Evolutionary conservation across 2,329 filamentous ascomycete species (phyloP), one percentile per base, ranked within the genome.

Genomic region (Orbilia brochopaga): DNA sequence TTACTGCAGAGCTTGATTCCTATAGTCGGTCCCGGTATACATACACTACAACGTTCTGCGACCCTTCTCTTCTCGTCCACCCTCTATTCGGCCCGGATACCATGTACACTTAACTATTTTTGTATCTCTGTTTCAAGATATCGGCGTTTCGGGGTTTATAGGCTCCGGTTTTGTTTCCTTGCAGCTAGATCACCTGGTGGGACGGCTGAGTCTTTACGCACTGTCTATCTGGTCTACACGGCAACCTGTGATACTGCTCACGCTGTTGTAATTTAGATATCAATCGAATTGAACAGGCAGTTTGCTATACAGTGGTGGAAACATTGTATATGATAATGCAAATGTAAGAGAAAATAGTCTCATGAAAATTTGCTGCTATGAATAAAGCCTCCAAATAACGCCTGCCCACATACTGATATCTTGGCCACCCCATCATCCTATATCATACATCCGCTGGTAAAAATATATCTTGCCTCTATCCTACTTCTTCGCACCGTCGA

Each of bases 121-220:
- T 35, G n/a, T n/a, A n/a, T 17, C 23, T 56, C 55, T 48, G 23
- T 32, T 32, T 32, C 27, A 52, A 23, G 23, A 24, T 11, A 69
- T 24, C 10, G 65, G 65, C 65, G 65, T 69, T 69, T 54, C 15
- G 42, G 48, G 58, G 57, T 62, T 69, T 30, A 37, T 42, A 44
- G 46, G 65, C 58, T 21, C 52, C 19, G 53, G 57, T 61, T 52
- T 13, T 2, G 37, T 17, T 2, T 42, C 37, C 2, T 6, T 17
- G 37, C 37, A 42, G 37, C 37, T 42, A 42, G 37, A 42, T 17
- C 37, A 42, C n/a, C 37, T 42, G n/a, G 37, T 13, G n/a, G 15
- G 5, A 15, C n/a, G 15, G 11, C 37, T 13, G 37, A 42, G 13
- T 5, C 37, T 42, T 42, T 13, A 13, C n/a, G 27, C 8, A 32